phyloP scores from a whole-genome alignment of 257 asterid species.

The Verbena officinalis region DNA sequence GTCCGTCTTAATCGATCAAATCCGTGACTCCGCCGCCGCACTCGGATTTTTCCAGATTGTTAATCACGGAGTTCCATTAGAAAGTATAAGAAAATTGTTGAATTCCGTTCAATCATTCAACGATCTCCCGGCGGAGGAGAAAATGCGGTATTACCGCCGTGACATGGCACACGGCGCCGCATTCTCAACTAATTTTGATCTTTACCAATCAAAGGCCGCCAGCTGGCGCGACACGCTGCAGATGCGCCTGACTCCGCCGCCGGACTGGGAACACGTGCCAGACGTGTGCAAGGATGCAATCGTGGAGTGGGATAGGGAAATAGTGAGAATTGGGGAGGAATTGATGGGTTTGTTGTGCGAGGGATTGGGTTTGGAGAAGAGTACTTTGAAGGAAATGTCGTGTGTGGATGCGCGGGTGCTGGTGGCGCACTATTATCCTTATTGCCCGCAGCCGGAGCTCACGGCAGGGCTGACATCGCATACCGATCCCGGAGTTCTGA shows the following conservation, averaged over 20 bases:
- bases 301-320: constrained; percentile 38
- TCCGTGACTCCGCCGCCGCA: constrained; percentile 27
- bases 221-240: constrained; percentile 53
- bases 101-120: constrained; percentile 29
- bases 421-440: constrained; percentile 46
- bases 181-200: constrained; percentile 41
- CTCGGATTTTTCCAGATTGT: constrained; percentile 48
- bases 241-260: constrained; percentile 32
- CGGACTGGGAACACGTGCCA: constrained; percentile 43
- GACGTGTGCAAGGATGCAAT: constrained; percentile 28
- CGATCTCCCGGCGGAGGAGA: constrained; percentile 36
- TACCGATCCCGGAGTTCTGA: constrained; percentile 43
- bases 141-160: constrained; percentile 35
- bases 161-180: constrained; percentile 33
- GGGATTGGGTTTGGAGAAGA: constrained; percentile 40
- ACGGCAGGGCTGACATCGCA: constrained; percentile 44
- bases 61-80: constrained; percentile 37
- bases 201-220: constrained; percentile 47
- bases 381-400: constrained; percentile 35
- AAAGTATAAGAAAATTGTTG: constrained; percentile 5
- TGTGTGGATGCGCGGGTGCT: constrained; percentile 25
- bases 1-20: constrained; percentile 27
- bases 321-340: constrained; percentile 35
- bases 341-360: constrained; percentile 39
- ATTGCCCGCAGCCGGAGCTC: constrained; percentile 49